phyloP scores from a whole-genome alignment of 2,329 filamentous ascomycete genomes.

The Scedosporium minutisporum region DNA sequence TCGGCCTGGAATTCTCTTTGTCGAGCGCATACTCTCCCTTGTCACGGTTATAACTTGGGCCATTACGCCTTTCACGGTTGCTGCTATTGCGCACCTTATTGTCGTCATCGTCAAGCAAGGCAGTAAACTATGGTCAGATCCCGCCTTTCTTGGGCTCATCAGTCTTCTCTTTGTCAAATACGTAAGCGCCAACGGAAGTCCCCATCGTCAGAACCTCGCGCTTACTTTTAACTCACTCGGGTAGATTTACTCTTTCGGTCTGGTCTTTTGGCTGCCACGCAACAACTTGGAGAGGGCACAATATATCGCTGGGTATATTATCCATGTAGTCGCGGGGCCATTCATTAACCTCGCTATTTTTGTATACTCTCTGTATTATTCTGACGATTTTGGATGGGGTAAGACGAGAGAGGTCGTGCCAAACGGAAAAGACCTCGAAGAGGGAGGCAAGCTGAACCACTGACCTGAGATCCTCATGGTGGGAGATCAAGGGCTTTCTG shows the following conservation, averaged over 20 bases:
- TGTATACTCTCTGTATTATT: too few relatives aligned
- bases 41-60: constrained; percentile 37
- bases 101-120: constrained; percentile 24
- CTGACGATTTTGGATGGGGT: too few relatives aligned
- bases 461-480: too few relatives aligned
- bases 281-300: background rate
- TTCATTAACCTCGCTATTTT: too few relatives aligned
- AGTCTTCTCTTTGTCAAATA: constrained; percentile 27
- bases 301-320: too few relatives aligned
- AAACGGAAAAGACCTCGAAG: too few relatives aligned
- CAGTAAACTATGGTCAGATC: constrained; percentile 21
- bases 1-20: constrained; percentile 27
- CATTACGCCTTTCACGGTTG: constrained; percentile 14
- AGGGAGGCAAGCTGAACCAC: too few relatives aligned
- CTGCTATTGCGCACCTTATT: constrained; percentile 26
- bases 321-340: too few relatives aligned
- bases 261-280: background rate
- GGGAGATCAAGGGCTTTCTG: too few relatives aligned
- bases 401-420: too few relatives aligned
- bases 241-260: background rate
- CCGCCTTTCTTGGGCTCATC: constrained; percentile 26
- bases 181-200: constrained; percentile 19
- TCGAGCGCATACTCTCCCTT: constrained; percentile 34
- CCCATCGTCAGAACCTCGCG: background rate
- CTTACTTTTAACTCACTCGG: background rate